Conservation (phyloP, 305 asterid species). For the Plantago coronopus region DNA sequence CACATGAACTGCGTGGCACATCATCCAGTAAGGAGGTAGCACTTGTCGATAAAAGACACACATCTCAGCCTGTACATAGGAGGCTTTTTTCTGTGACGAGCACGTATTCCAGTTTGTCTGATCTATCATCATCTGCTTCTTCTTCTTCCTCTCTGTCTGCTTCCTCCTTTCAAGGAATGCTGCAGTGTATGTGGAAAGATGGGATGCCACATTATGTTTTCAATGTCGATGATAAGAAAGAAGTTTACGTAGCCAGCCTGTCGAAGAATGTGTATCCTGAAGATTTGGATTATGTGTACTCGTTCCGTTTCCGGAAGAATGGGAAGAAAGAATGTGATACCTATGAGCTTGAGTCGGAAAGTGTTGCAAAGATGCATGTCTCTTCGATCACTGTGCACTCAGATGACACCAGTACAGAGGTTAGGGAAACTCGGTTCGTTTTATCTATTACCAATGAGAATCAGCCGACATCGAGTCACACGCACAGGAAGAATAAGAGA, state of each 20-base stretch:
- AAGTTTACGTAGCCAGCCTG: slow-evolving; percentile 54
- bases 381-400: slow-evolving; percentile 45
- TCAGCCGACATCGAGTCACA: slow-evolving; percentile 32
- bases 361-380: slow-evolving; percentile 72
- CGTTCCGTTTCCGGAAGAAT: slow-evolving; percentile 50
- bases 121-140: slow-evolving; percentile 49
- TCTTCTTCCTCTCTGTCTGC: slow-evolving; percentile 30
- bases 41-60: slow-evolving; percentile 27
- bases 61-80: slow-evolving; percentile 30
- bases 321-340: slow-evolving; percentile 42
- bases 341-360: slow-evolving; percentile 32
- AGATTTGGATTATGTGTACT: slow-evolving; percentile 58
- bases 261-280: slow-evolving; percentile 48
- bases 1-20: slow-evolving; percentile 23
- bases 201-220: slow-evolving; percentile 64
- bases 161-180: slow-evolving; percentile 69
- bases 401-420: slow-evolving; percentile 37
- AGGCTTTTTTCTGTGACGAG: slow-evolving; percentile 59
- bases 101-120: slow-evolving; percentile 58
- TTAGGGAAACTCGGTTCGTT: slow-evolving; percentile 59
- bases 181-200: slow-evolving; percentile 68
- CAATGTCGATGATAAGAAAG: slow-evolving; percentile 67
- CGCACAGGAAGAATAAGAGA: slow-evolving; percentile 40
- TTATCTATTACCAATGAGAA: slow-evolving; percentile 44
- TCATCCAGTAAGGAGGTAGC: slow-evolving; percentile 36